phyloP scores from a whole-genome alignment of 2,329 filamentous ascomycete species.

The Colletotrichum scovillei region DNA sequence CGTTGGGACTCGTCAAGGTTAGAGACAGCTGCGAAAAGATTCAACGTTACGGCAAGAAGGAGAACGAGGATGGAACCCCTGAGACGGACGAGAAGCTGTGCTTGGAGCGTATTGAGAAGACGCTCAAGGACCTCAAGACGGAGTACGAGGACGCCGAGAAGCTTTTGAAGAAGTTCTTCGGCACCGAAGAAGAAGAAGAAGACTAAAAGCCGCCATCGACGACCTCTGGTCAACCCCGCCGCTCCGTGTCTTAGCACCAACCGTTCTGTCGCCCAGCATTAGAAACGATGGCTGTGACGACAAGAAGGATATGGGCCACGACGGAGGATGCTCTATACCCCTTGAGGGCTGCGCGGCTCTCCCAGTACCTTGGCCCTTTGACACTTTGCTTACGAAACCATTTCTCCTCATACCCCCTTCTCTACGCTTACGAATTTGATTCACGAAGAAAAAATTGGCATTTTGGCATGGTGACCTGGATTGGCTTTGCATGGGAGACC shows the following conservation, averaged over 20 bases:
- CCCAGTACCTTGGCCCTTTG: constrained; percentile 16
- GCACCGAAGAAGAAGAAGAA: constrained; percentile 36
- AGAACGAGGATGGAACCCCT: constrained; percentile 79
- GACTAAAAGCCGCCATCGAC: constrained; percentile 36
- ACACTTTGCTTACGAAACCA: constrained; percentile 30
- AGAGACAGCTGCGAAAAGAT: constrained; percentile 97
- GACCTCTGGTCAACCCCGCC: constrained; percentile 29
- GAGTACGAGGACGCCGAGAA: constrained; percentile 82
- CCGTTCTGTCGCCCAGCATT: constrained; percentile 39
- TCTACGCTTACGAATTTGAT: constrained; percentile 29
- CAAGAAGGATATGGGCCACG: constrained; percentile 32
- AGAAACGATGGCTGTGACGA: constrained; percentile 48
- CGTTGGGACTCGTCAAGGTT: constrained; percentile 89
- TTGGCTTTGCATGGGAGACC: constrained; percentile 24
- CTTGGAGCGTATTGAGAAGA: constrained; percentile 76
- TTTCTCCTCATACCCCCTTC: constrained; percentile 33
- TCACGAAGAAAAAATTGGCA: constrained; percentile 27
- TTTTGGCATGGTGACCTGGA: constrained; percentile 30
- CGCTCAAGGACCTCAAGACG: constrained; percentile 76
- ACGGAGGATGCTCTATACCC: constrained; percentile 23
- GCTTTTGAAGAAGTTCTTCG: constrained; percentile 75
- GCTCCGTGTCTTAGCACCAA: constrained; percentile 17
- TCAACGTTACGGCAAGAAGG: constrained; percentile 87
- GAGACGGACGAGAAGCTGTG: constrained; percentile 76
- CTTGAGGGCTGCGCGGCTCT: constrained; percentile 1